A percentile compares a stretch with the other conserved stretches of the same genome.
phyloP scores from a whole-genome alignment of 2,329 filamentous ascomycete species.

The Penicillium capsulatum region DNA sequence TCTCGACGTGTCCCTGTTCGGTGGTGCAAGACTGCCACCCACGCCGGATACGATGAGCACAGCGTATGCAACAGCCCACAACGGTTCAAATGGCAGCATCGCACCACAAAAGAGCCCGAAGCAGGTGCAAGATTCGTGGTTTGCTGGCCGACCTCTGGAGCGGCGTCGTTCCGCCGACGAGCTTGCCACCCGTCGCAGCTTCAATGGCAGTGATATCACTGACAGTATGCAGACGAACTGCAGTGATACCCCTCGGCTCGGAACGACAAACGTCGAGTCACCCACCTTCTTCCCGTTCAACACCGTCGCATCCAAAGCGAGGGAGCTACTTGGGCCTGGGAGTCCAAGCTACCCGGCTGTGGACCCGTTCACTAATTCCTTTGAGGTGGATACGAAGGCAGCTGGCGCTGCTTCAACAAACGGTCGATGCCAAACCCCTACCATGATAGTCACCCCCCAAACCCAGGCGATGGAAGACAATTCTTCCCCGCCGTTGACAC shows the following conservation, averaged over 20 bases:
- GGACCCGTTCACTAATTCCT: slow-evolving; percentile 20
- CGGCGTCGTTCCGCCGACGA: slow-evolving; percentile 36
- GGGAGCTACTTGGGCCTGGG: slow-evolving; percentile 23
- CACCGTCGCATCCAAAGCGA: slow-evolving; percentile 25
- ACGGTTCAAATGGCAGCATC: slow-evolving; percentile 36
- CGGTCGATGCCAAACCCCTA: slow-evolving; percentile 21
- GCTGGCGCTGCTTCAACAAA: slow-evolving; percentile 21
- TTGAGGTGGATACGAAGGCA: slow-evolving; percentile 21
- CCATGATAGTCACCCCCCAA: slow-evolving; percentile 16
- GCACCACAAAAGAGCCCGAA: slow-evolving; percentile 25
- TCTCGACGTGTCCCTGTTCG: slow-evolving; percentile 32
- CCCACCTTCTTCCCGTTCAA: slow-evolving; percentile 34
- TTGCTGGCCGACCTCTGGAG: slow-evolving; percentile 20
- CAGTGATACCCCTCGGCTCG: slow-evolving; percentile 29
- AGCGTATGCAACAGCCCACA: slow-evolving; percentile 28
- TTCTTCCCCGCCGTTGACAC: slow-evolving; percentile 35
- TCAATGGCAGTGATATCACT: slow-evolving; percentile 27
- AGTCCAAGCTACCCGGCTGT: slow-evolving; percentile 22
- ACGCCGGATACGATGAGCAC: slow-evolving; percentile 45
- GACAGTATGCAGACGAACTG: slow-evolving; percentile 33
- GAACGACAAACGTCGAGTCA: slow-evolving; percentile 20
- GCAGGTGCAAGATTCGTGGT: slow-evolving; percentile 18
- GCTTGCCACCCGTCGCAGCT: slow-evolving; percentile 30
- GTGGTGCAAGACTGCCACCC: slow-evolving; percentile 34
- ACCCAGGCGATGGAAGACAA: slow-evolving; percentile 5